Conservation (phyloP, 306 rosid species). For the Dalbergia cochinchinensis region DNA sequence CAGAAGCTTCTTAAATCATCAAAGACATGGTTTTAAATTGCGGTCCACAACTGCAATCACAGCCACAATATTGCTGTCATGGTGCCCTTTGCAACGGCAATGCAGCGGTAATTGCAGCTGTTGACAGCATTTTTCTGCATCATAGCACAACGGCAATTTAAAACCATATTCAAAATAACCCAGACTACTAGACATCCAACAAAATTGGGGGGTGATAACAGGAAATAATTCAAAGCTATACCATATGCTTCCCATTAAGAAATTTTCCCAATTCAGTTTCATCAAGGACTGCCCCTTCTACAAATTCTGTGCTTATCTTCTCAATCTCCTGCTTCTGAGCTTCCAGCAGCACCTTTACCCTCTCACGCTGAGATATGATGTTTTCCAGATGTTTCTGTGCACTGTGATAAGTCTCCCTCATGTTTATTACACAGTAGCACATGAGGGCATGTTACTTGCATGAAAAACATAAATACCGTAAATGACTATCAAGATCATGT, state of each 20-base stretch:
- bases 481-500: not conserved
- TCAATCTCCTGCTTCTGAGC: not conserved
- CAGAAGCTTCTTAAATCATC: too few species aligned
- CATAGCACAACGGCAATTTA: too few species aligned
- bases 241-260: not conserved
- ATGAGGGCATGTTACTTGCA: not conserved
- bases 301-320: not conserved
- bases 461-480: too few species aligned
- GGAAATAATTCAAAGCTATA: not conserved
- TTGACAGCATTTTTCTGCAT: too few species aligned
- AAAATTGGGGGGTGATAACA: too few species aligned
- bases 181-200: too few species aligned
- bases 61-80: too few species aligned
- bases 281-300: not conserved
- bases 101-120: too few species aligned
- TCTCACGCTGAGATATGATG: constrained; percentile 13
- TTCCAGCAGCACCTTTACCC: not conserved
- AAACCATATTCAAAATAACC: too few species aligned
- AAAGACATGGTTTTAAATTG: too few species aligned
- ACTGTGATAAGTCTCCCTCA: not conserved
- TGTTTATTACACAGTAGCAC: not conserved
- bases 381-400: not conserved
- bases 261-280: not conserved
- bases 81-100: too few species aligned
- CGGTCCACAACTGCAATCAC: too few species aligned